Percentiles rank a stretch among this genome's conserved stretches.
These are phyloP conservation scores for Fusarium tupiense DNA, from an alignment of 2,329 filamentous ascomycete genomes.

Conservation along the genomic window DNA sequence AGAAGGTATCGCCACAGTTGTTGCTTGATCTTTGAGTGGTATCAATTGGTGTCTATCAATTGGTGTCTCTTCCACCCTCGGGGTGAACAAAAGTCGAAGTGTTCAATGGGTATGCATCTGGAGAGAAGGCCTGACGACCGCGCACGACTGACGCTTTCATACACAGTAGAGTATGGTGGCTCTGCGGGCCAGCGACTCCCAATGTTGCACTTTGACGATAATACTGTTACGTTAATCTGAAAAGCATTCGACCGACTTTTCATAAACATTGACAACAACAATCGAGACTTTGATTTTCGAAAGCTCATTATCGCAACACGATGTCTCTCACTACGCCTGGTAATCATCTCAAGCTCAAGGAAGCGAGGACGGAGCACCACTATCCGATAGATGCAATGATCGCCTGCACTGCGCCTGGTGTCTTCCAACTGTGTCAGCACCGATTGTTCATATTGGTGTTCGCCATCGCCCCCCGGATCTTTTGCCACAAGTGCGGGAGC, in stretches of 20 bases:
- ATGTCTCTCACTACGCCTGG: neutral
- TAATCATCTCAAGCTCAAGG: neutral
- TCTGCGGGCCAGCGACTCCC: neutral
- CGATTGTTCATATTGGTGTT: neutral
- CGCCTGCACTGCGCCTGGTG: neutral
- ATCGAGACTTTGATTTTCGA: neutral
- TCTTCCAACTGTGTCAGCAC: neutral
- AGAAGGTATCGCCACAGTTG: conserved; percentile 86
- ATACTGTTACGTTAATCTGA: neutral
- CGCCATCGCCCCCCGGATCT: neutral
- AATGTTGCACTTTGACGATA: neutral
- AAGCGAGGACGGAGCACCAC: neutral
- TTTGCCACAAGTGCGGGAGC: neutral
- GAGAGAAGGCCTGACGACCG: no score
- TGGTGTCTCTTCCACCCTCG: neutral
- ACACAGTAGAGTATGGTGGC: neutral
- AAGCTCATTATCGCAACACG: neutral
- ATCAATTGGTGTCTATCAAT: neutral
- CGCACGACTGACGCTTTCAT: neutral
- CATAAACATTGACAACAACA: neutral
- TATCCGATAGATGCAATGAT: neutral
- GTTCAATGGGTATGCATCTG: neutral
- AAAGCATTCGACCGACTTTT: neutral
- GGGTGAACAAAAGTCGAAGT: neutral
- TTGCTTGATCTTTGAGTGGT: conserved; percentile 78